Evolutionary conservation across 148 eudicot species (phyloP), one percentile per base, ranked within the genome.

Genomic region (Amaranthus cruentus): DNA sequence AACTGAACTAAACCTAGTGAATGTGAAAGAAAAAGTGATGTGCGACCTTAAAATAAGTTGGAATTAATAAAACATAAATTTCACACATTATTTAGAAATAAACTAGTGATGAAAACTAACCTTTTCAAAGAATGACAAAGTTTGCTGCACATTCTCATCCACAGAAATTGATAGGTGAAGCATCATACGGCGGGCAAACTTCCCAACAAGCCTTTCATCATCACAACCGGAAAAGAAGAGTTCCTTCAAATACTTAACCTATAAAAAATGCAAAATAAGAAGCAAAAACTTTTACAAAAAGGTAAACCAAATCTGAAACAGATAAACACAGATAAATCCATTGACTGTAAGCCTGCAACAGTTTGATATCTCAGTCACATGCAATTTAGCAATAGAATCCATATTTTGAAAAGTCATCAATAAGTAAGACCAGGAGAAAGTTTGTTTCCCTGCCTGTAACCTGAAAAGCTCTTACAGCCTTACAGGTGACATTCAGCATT

Each of bases 121-220:
- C 96, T 90, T 92, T 79, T 90, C 90, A 69, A 91, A 87, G 71
- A 91, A 93, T 12, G 98, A 88, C 21, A 93, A 81, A 3, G 90
- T 91, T 65, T 87, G 92, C 47, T 93, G 97, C 68, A 93, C 70
- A 78, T 91, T 93, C 63, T 93, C 98, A 55, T 89, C 95, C 38
- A 90, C 81, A 21, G 87, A 66, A 73, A 91, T 85, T 43, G 98
- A 93, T 11, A 93, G 80, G 78, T 88, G 79, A 73, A 78, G 74
- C 97, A 91, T 88, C 97, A 93, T 93, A 48, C 85, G 86, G 51
- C 89, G 88, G 47, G 97, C 95, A 78, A 55, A 70, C 68, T 73
- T 88, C 50, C 88, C 93, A 77, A 79, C 73, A 51, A 75, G 65
- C 62, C 73, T 74, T 63, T 70, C 76, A 58, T 85, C 86, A 62